Conservation (phyloP, 1,284 basidiomycete species). For the Ganoderma boninense region DNA sequence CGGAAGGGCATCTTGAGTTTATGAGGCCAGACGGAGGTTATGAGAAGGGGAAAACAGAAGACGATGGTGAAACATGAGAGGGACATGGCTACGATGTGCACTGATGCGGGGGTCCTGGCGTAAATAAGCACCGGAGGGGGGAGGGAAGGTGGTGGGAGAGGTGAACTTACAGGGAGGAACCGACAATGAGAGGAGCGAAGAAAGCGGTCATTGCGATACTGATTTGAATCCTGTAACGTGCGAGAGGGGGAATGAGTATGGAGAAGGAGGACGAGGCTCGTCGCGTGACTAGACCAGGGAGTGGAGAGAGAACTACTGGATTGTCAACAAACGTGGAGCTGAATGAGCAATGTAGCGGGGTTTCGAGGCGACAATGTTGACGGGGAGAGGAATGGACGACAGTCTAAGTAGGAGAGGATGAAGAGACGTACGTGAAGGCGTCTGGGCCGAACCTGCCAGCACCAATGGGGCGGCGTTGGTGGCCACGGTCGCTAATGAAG, state of each 20-base stretch:
- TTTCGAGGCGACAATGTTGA: neutral
- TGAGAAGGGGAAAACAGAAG: constrained; percentile 40
- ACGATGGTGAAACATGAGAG: constrained; percentile 43
- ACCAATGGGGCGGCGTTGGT: constrained; percentile 41
- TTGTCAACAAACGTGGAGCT: neutral
- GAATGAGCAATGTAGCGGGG: neutral
- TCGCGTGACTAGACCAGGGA: neutral
- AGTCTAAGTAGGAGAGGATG: neutral
- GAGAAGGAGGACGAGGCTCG: neutral
- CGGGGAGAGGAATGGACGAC: neutral
- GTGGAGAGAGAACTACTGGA: neutral
- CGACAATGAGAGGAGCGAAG: constrained; percentile 44
- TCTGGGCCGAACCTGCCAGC: constrained; percentile 43
- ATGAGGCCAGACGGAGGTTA: constrained; percentile 41
- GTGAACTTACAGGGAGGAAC: constrained; percentile 41
- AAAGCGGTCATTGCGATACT: constrained; percentile 38
- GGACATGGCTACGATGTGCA: constrained; percentile 42
- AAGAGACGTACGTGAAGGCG: constrained; percentile 39
- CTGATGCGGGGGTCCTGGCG: constrained; percentile 38
- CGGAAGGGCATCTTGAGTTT: constrained; percentile 42
- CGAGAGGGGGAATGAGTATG: neutral
- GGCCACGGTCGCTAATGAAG: constrained; percentile 38
- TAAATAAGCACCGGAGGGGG: neutral
- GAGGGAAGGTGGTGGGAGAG: neutral
- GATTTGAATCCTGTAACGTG: constrained; percentile 36